Evolutionary conservation across 176 grass and related monocot species (phyloP), one percentile per base, ranked within the genome.

Genomic region (Raddia distichophylla): DNA sequence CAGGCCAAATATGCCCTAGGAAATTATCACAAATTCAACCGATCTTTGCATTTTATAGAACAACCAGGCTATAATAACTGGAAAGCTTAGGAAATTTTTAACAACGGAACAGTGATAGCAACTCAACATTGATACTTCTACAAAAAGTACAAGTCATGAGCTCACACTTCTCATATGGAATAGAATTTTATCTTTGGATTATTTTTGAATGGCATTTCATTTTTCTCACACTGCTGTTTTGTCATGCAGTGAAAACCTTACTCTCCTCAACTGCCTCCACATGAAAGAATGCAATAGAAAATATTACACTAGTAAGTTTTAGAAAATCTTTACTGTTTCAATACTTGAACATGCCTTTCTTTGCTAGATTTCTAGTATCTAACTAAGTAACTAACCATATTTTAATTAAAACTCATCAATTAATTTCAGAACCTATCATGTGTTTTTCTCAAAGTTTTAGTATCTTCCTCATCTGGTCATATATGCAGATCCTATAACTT

Each of bases 211-310:
- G 67, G 12, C 27, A 4, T 7, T 68, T 40, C 68, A 69, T 68
- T 1, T 80, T 64, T 44, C 62, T 76, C 33, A 81, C 40, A 32
- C 45, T 20, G 2, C 3, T 80, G 1, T 80, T 34, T 81, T 69
- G 71, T 37, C 43, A 35, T 87, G 84, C 80, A 91, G 89, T 76
- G 71, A 59, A 58, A 42, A 12, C 51, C 22, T 80, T 15, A 7
- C 64, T 45, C 19, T 87, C 57, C 63, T 91, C 7, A 69, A 87
- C 32, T 91, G 89, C 58, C 85, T 71, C 67, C 27, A 13, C 40
- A 75, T 42, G 81, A 72, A 87, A 64, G 71, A 55, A 80, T 87
- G 89, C 81, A 80, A 61, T 32, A 18, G 4, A 60, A 84, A 55
- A 17, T 43, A 34, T 67, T 61, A 33, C 7, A 75, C 48, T 19